phyloP scores from a whole-genome alignment of 2,329 filamentous ascomycete species.

The Aspergillus calidoustus region DNA sequence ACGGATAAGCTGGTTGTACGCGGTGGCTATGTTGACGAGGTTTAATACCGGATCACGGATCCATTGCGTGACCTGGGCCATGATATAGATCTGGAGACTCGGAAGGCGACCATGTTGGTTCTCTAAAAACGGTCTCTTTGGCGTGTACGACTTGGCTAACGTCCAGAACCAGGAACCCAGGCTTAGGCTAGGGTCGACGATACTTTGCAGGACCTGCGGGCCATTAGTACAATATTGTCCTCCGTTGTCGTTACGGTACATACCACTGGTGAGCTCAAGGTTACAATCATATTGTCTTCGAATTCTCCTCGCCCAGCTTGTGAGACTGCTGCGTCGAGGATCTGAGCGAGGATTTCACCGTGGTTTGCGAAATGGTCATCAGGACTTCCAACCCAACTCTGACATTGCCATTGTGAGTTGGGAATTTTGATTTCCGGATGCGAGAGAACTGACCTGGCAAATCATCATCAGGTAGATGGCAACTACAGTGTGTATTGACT shows the following conservation, averaged over 20 bases:
- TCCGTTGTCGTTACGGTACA: background rate
- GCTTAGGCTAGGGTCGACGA: conserved; percentile 26
- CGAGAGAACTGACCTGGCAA: conserved; percentile 30
- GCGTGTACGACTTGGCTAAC: conserved; percentile 7
- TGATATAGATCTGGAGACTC: conserved; percentile 20
- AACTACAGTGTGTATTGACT: conserved; percentile 31
- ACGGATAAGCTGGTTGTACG: conserved; percentile 21
- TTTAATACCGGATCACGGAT: conserved; percentile 8
- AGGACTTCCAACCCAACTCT: conserved; percentile 31
- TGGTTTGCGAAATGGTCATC: conserved; percentile 26
- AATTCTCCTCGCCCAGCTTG: conserved; percentile 23
- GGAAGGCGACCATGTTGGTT: conserved; percentile 14
- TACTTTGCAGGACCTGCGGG: conserved; percentile 29
- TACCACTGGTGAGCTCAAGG: conserved; percentile 30
- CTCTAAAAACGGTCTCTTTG: background rate
- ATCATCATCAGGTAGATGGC: conserved; percentile 36
- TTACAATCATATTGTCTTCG: conserved; percentile 27
- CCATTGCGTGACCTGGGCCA: conserved; percentile 19
- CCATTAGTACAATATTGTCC: background rate
- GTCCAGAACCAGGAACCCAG: conserved; percentile 26
- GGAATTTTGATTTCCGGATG: background rate
- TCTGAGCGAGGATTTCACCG: conserved; percentile 27
- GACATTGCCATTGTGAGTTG: conserved; percentile 5
- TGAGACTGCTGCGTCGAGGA: conserved; percentile 23
- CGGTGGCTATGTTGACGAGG: conserved; percentile 2